Evolutionary conservation across 257 asterid genomes (phyloP), one percentile per base, ranked within the genome.

Genomic region (Lithospermum erythrorhizon): DNA sequence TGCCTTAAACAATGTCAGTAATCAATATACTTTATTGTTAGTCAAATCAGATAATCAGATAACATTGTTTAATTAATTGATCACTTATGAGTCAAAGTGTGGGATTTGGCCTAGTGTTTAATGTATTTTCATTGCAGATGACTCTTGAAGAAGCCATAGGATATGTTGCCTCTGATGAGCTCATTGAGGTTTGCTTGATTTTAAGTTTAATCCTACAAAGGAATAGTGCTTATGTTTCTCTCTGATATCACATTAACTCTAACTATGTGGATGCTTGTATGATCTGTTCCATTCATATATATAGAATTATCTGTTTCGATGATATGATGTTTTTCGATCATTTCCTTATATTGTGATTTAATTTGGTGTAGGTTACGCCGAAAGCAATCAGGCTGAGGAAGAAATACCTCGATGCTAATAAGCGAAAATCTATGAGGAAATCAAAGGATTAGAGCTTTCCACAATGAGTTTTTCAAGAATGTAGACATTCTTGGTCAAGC

Each of bases 91-190:
- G 13, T 35, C 45, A 11, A 41, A 41, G 49, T 13, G 49, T 41
- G 45, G 14, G 45, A 35, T 35, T 35, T 35, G 45, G 45, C 7
- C 9, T 41, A 13, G 2, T 11, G 6, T 24, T 23, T 6, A 14
- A 20, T 47, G 59, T 5, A 45, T 14, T 65, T 70, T 73, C 55
- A 60, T 64, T 71, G 81, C 86, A 93, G 99, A 84, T 93, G 70
- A 75, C 82, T 45, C 94, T 93, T 10, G 99, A 93, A 74, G 99
- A 93, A 79, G 99, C 99, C 52, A 93, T 89, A 64, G 99, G 97
- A 59, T 89, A 89, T 48, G 99, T 93, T 68, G 99, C 96, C 49
- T 75, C 95, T 1, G 95, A 89, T 63, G 99, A 93, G 76, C 99
- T 93, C 56, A 93, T 93, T 63, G 99, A 93, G 99, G 99, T 86